Percentiles rank a stretch among this genome's conserved stretches.
phyloP scores from a whole-genome alignment of 768 basidiomycete species.

The Hericium coralloides region DNA sequence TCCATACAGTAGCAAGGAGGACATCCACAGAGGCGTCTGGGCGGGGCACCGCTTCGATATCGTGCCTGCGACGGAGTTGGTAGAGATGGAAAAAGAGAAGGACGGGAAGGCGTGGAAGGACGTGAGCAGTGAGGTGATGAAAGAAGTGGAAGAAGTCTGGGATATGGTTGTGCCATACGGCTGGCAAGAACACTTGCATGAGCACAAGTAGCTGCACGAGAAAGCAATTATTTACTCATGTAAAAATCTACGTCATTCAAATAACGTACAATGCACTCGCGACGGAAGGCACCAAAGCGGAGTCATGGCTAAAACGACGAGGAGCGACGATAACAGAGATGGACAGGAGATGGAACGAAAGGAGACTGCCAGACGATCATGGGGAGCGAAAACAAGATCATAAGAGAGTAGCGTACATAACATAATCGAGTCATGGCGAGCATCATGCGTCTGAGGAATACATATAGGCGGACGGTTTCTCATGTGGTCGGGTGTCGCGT shows the following conservation, averaged over 20 bases:
- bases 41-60: too few relatives aligned
- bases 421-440: background rate
- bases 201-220: too few relatives aligned
- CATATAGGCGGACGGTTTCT: background rate
- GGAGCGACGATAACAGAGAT: background rate
- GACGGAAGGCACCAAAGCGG: background rate
- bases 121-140: too few relatives aligned
- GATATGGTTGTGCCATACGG: too few relatives aligned
- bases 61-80: too few relatives aligned
- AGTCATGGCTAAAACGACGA: background rate
- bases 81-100: too few relatives aligned
- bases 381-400: background rate
- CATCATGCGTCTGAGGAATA: background rate
- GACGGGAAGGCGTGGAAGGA: too few relatives aligned
- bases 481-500: constrained; percentile 8
- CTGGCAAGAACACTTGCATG: too few relatives aligned
- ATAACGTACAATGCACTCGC: background rate
- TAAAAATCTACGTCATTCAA: background rate
- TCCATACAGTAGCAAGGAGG: too few relatives aligned
- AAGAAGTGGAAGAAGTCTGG: too few relatives aligned
- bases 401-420: background rate
- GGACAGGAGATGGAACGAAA: background rate
- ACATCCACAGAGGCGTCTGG: too few relatives aligned
- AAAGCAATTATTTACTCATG: background rate
- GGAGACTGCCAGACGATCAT: background rate